Conservation (phyloP, 2,329 filamentous ascomycete genomes). For the Rosellinia necatrix region DNA sequence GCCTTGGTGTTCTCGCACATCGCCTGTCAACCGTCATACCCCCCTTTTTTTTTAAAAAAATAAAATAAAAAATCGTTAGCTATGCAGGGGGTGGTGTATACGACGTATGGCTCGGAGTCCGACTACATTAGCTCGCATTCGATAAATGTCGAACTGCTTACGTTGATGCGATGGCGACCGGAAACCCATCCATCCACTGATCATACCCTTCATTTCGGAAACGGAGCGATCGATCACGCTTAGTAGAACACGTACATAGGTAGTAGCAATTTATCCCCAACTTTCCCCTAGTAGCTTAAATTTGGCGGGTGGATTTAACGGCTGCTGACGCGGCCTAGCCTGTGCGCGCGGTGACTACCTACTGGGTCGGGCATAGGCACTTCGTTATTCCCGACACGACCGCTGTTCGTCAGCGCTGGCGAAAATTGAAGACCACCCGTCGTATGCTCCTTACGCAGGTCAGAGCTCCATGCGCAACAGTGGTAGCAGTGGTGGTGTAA, state of each 20-base stretch:
- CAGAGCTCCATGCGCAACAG: not conserved
- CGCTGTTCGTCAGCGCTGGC: not conserved
- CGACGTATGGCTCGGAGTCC: not conserved
- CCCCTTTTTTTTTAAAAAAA: not conserved
- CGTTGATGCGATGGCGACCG: slow-evolving; percentile 1
- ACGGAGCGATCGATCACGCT: not conserved
- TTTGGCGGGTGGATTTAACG: not conserved
- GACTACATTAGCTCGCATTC: not conserved
- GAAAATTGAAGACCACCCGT: not conserved
- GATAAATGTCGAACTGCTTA: slow-evolving; percentile 19
- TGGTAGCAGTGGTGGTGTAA: slow-evolving; percentile 4
- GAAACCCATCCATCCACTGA: not conserved
- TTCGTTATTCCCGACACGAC: not conserved
- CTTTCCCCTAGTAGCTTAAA: not conserved
- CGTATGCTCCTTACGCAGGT: not conserved
- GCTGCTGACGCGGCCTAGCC: slow-evolving; percentile 11
- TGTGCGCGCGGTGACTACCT: slow-evolving; percentile 10
- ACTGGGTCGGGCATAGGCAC: not conserved
- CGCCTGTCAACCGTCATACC: not conserved
- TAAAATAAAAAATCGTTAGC: not conserved
- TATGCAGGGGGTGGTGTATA: not conserved
- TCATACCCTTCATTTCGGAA: slow-evolving; percentile 1
- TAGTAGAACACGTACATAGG: no score
- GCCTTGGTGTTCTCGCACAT: not conserved
- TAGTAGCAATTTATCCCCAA: no score